Percentiles rank a stretch among this genome's conserved stretches.
These are phyloP conservation scores for Uromyces viciae-fabae DNA, from an alignment of 1,284 basidiomycete genomes.

Conservation along the genomic window DNA sequence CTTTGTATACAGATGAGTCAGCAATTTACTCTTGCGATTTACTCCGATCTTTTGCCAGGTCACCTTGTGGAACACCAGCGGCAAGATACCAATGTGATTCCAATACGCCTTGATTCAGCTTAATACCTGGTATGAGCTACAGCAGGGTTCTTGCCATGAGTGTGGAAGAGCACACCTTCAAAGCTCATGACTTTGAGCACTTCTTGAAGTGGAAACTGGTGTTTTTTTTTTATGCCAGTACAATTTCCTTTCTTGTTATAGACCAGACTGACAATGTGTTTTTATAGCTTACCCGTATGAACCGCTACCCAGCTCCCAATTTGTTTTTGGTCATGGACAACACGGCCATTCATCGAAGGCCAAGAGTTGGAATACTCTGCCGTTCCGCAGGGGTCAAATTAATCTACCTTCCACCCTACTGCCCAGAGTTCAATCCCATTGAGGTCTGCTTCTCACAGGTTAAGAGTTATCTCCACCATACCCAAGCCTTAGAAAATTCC, in stretches of 20 bases:
- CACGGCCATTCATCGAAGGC: background rate
- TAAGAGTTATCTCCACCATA: background rate
- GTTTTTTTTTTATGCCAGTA: background rate
- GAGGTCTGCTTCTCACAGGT: background rate
- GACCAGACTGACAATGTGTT: background rate
- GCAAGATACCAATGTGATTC: background rate
- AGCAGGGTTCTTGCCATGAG: background rate
- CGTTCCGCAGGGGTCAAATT: background rate
- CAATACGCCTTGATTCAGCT: background rate
- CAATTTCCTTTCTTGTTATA: background rate
- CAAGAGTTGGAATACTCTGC: background rate
- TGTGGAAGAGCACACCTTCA: background rate
- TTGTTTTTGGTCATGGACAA: background rate
- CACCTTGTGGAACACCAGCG: background rate
- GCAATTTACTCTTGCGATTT: background rate
- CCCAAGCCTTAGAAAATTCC: background rate
- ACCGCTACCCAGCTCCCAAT: background rate
- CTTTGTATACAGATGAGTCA: background rate
- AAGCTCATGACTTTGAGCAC: background rate
- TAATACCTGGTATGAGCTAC: conserved; percentile 8
- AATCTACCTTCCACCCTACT: background rate
- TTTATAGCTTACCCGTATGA: conserved; percentile 2
- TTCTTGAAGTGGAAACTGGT: conserved; percentile 19
- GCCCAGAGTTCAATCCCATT: background rate
- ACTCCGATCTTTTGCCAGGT: background rate